phyloP scores from a whole-genome alignment of 2,329 filamentous ascomycete species.

The Rasamsonia emersonii region DNA sequence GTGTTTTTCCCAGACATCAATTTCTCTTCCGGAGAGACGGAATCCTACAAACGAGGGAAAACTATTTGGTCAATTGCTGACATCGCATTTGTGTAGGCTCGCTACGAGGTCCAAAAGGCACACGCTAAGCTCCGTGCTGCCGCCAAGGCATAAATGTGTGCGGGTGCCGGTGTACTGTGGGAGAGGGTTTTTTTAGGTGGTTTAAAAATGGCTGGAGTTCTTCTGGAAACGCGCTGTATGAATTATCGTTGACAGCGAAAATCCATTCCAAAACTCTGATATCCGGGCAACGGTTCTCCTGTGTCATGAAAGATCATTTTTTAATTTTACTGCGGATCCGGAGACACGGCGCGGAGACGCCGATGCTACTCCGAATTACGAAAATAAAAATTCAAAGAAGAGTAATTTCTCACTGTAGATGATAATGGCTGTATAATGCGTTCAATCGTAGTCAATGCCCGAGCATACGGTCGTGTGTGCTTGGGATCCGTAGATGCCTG shows the following conservation, averaged over 20 bases:
- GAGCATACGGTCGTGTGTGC: too few species aligned
- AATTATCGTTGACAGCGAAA: constrained; percentile 34
- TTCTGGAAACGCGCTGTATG: constrained; percentile 33
- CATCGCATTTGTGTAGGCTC: constrained; percentile 52
- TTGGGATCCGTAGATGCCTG: too few species aligned
- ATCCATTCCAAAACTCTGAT: constrained; percentile 33
- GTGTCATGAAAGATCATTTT: constrained; percentile 11
- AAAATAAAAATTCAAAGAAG: constrained; percentile 10
- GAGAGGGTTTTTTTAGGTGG: constrained; percentile 33
- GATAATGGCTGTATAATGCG: too few species aligned
- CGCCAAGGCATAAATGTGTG: constrained; percentile 49
- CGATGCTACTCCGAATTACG: constrained; percentile 11
- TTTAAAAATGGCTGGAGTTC: constrained; percentile 17
- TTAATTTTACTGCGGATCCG: constrained; percentile 10
- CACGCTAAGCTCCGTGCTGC: constrained; percentile 84
- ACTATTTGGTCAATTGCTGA: constrained; percentile 12
- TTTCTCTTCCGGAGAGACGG: too few species aligned
- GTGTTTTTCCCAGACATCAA: too few species aligned
- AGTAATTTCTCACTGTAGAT: too few species aligned
- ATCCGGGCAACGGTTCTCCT: constrained; percentile 19
- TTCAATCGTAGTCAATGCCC: too few species aligned
- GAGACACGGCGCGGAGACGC: constrained; percentile 11
- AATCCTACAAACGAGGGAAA: too few species aligned
- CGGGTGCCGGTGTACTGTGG: constrained; percentile 34
- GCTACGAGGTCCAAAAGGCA: constrained; percentile 96